Evolutionary conservation across 2,329 filamentous ascomycete species (phyloP).

Genomic region (Paraphaeosphaeria minitans): DNA sequence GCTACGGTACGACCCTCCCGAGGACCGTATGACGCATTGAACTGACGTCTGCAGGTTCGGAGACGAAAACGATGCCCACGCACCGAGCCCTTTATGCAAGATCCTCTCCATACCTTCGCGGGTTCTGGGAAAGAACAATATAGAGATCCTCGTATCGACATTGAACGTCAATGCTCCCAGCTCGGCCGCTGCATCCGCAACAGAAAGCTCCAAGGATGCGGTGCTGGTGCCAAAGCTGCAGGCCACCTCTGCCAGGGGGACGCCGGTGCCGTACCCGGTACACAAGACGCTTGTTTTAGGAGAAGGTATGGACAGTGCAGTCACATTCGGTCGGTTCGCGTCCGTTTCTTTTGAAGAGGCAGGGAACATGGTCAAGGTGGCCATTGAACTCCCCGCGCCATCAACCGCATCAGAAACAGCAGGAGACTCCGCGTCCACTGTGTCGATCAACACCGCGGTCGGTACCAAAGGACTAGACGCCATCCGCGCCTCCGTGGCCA

Average conservation of each 20-base stretch:
- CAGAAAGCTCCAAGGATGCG: conserved; percentile 62
- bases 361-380: conserved; percentile 57
- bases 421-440: conserved; percentile 21
- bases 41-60: conserved; percentile 56
- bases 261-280: conserved; percentile 77
- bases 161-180: conserved; percentile 53
- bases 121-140: conserved; percentile 62
- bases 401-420: conserved; percentile 42
- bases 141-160: conserved; percentile 67
- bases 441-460: conserved; percentile 65
- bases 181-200: conserved; percentile 29
- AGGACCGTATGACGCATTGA: neutral
- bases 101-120: conserved; percentile 69
- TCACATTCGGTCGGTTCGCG: conserved; percentile 54
- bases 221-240: conserved; percentile 77
- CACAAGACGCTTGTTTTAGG: conserved; percentile 79
- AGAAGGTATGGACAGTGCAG: conserved; percentile 71
- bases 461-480: conserved; percentile 67
- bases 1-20: conserved; percentile 41
- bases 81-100: conserved; percentile 59
- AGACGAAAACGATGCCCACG: conserved; percentile 53
- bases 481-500: conserved; percentile 71
- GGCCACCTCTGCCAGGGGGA: conserved; percentile 67
- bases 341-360: conserved; percentile 45
- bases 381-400: conserved; percentile 61